Base-by-base conservation (phyloP, 1,284 basidiomycete genomes). In the Porogramme epimiltina region DNA sequence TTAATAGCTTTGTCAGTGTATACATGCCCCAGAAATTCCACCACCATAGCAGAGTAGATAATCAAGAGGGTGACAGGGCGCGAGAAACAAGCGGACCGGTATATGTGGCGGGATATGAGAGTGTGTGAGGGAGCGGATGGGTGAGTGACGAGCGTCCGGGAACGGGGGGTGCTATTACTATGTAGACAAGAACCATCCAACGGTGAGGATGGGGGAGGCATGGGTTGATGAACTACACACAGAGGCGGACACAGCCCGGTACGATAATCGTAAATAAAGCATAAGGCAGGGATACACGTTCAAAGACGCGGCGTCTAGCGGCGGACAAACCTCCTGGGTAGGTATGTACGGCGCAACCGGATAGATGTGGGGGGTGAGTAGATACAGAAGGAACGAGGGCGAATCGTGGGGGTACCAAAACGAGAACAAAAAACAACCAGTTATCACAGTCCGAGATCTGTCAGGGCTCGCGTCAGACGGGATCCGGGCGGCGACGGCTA, bases 381-480 rank as follows among this genome's bases (percentile, higher is more conserved):
- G 45, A 53, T 52, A 56, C 52, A 54, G 40, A 44, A 52, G 43
- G 42, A 42, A n/a, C 13, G 34, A 31, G 6, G 8, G 28, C 28
- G 9, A 16, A 37, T 9, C 10, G 9, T 4, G 5, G n/a, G 34
- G 34, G 34, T 37, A 53, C 26, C 46, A 53, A 45, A n/a, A 42
- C 22, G 13, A 34, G 42, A 3, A 50, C 39, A 48, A 22, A 38
- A 46, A 38, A n/a, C 43, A 54, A 41, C 28, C 40, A 47, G 28
- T 37, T 45, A 53, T 79, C 69, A 82, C 59, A 82, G 63, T 56
- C 80, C 80, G 53, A 82, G 66, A 72, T 82, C 81, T 83, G 59
- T 34, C 19, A 25, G 24, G 22, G 22, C 39, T 31, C 13, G 24
- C 9, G 28, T 42, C 16, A 31, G 24, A 36, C 22, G 19, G 22